Evolutionary conservation across 2,329 filamentous ascomycete genomes (phyloP).

Genomic region (Gaeumannomyces sp.): DNA sequence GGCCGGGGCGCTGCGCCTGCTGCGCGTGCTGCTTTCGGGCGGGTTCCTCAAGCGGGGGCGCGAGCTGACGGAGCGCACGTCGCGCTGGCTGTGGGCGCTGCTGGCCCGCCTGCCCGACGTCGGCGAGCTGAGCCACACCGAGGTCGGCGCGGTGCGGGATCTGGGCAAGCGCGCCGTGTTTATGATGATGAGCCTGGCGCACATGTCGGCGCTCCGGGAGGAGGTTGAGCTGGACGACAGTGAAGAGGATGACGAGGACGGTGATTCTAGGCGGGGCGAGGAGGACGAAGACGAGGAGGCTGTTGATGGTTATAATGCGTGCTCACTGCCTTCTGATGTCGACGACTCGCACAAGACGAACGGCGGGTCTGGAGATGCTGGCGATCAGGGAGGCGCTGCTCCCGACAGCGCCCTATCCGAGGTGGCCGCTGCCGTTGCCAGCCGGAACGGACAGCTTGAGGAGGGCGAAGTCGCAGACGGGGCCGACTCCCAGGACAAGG

Average conservation of each 20-base stretch:
- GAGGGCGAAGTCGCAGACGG: constrained; percentile 15
- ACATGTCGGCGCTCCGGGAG: constrained; percentile 43
- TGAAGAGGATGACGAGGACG: constrained; percentile 37
- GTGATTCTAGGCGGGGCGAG: constrained; percentile 31
- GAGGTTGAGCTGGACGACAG: constrained; percentile 33
- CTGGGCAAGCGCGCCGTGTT: constrained; percentile 70
- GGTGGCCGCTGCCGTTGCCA: neutral
- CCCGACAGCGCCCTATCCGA: neutral
- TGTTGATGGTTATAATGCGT: constrained; percentile 17
- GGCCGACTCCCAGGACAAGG: constrained; percentile 12
- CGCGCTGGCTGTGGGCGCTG: constrained; percentile 80
- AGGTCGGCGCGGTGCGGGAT: constrained; percentile 71
- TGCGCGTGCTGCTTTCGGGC: constrained; percentile 60
- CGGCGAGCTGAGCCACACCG: constrained; percentile 68
- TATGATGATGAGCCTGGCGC: constrained; percentile 47
- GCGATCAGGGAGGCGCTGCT: neutral
- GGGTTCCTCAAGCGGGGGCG: constrained; percentile 56
- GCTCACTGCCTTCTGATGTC: constrained; percentile 2
- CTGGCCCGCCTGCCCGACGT: constrained; percentile 68
- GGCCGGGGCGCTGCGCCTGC: constrained; percentile 56
- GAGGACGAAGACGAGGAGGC: constrained; percentile 24
- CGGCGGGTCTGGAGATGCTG: neutral
- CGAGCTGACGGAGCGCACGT: constrained; percentile 58
- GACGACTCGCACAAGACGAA: constrained; percentile 20
- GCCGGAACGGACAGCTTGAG: constrained; percentile 5